Evolutionary conservation across 1,284 basidiomycete genomes (phyloP), one percentile per base, ranked within the genome.

Genomic region (Waitea zeae): DNA sequence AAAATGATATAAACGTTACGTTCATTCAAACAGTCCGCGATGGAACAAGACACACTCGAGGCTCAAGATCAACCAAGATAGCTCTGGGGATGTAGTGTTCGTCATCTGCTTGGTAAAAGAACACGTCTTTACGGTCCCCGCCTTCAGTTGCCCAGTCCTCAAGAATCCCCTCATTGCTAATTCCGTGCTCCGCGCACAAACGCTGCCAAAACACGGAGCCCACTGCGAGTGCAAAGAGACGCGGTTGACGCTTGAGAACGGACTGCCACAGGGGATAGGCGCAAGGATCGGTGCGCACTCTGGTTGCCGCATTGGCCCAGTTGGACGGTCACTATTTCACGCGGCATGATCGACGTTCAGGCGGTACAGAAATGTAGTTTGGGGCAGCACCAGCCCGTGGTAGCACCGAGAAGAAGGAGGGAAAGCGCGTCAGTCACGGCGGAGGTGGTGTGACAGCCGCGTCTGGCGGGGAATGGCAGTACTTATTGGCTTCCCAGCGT

Each of bases 41-140:
- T n/a, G 5, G 30, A 22, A 12, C 15, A 7, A 12, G 13, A 29
- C 79, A 49, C 50, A 93, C 93, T 52, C 95, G 67, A 31, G 95
- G 95, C 53, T 99, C 95, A n/a, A 96, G 69, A 58, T 99, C 95
- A 38, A 98, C 79, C 17, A 98, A 69, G 41, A 98, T 93, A 3
- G 95, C 88, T 36, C 95, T 71, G 6, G 95, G 95, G 44, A 98
- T 92, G 54, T 98, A 99, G 50, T 97, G 93, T 53, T 98, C 95
- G 52, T 99, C 95, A 54, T 99, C 95, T 9, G 95, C 95, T 54
- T 98, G 95, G 55, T 99, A 99, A 61, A 99, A 99, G 61, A 99
- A 99, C 29, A 97, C 93, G 57, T 99, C 95, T 51, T 98, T 99
- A 46, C 95, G 67, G 56, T 98, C 95, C 3, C 86, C 83, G 19